Evolutionary conservation across 1,284 basidiomycete genomes (phyloP).

Genomic region (Phylloboletellus chloephorus): DNA sequence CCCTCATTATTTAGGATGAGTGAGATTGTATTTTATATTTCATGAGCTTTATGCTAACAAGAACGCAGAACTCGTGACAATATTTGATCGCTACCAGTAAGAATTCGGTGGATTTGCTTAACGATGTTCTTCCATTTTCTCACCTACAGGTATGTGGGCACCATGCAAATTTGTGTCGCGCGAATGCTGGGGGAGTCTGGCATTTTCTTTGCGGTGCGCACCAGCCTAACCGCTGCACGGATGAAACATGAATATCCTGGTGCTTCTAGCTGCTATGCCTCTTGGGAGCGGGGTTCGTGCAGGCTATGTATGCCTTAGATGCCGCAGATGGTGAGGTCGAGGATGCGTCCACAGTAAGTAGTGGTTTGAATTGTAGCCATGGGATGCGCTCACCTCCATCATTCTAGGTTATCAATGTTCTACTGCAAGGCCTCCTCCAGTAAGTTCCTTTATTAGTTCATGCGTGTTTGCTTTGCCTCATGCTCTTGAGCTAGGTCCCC

Average conservation of each 20-base stretch:
- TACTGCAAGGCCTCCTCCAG: slow-evolving; percentile 82
- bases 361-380: not conserved
- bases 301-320: slow-evolving; percentile 85
- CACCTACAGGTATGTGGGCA: slow-evolving; percentile 64
- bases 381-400: not conserved
- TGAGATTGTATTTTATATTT: slow-evolving; percentile 36
- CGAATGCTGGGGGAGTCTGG: slow-evolving; percentile 90
- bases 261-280: slow-evolving; percentile 65
- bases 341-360: slow-evolving; percentile 42
- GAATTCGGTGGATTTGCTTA: slow-evolving; percentile 14
- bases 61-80: slow-evolving; percentile 62
- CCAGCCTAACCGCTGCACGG: not conserved
- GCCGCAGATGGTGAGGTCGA: slow-evolving; percentile 80
- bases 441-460: slow-evolving; percentile 32
- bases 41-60: slow-evolving; percentile 10
- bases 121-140: slow-evolving; percentile 4
- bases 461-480: slow-evolving; percentile 4
- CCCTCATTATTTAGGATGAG: slow-evolving; percentile 59
- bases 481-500: slow-evolving; percentile 51
- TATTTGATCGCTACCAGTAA: slow-evolving; percentile 79
- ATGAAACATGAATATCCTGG: slow-evolving; percentile 2
- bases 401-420: slow-evolving; percentile 60
- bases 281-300: slow-evolving; percentile 79
- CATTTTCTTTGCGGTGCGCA: slow-evolving; percentile 81
- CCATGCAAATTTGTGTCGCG: slow-evolving; percentile 81